A percentile compares a stretch with the other conserved stretches of the same genome.
phyloP scores from a whole-genome alignment of 2,329 filamentous ascomycete genomes.

The Claviceps sp. region DNA sequence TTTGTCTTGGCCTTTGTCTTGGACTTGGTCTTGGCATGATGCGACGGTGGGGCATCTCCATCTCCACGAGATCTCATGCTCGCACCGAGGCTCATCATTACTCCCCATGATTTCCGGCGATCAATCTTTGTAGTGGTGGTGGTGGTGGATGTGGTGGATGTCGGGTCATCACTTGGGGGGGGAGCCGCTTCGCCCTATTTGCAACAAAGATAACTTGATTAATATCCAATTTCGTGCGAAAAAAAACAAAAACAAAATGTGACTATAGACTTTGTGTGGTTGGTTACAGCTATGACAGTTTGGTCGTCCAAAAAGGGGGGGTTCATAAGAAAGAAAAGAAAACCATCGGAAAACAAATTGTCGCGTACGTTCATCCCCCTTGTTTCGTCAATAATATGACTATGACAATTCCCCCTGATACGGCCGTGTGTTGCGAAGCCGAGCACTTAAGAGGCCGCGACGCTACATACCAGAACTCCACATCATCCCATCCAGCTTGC shows the following conservation, averaged over 20 bases:
- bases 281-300: constrained; percentile 5
- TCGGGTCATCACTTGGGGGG: constrained; percentile 22
- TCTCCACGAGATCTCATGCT: constrained; percentile 16
- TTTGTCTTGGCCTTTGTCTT: background rate
- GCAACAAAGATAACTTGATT: constrained; percentile 12
- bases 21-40: background rate
- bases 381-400: constrained; percentile 17
- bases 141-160: constrained; percentile 12
- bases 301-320: background rate
- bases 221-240: constrained; percentile 16
- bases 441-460: constrained; percentile 1
- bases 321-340: background rate
- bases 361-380: constrained; percentile 20
- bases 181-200: constrained; percentile 18
- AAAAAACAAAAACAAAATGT: constrained; percentile 4
- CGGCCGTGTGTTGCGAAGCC: background rate
- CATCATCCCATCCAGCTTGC: background rate
- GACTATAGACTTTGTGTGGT: constrained; percentile 13
- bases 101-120: constrained; percentile 31
- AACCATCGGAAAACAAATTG: background rate
- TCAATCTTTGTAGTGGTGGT: constrained; percentile 18
- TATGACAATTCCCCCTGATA: constrained; percentile 12
- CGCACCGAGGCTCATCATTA: constrained; percentile 22
- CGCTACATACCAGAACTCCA: background rate
- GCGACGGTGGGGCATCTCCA: constrained; percentile 9